These are phyloP conservation scores for Scedosporium dehoogii DNA, from an alignment of 2,329 filamentous ascomycete genomes.

Conservation along the genomic window DNA sequence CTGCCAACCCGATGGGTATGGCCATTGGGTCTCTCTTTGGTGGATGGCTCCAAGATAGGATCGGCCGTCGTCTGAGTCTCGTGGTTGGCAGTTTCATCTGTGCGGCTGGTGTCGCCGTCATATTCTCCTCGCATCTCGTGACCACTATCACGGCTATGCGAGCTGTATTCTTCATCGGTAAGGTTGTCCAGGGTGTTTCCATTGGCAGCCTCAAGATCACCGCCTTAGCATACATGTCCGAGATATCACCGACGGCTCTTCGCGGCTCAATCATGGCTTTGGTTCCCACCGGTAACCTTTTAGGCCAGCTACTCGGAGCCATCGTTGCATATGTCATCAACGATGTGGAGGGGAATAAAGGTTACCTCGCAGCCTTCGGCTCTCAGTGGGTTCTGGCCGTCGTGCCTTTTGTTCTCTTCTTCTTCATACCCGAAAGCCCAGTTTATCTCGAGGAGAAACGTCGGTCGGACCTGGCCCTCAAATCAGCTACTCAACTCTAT, in stretches of 20 bases:
- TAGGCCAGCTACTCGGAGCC: conserved; percentile 16
- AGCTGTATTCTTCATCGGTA: conserved; percentile 15
- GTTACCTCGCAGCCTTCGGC: neutral
- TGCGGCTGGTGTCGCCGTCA: conserved; percentile 13
- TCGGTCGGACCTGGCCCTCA: neutral
- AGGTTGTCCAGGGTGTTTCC: conserved; percentile 17
- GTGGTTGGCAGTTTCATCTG: conserved; percentile 16
- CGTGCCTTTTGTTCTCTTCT: neutral
- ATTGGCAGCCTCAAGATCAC: conserved; percentile 17
- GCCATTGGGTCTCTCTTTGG: conserved; percentile 16
- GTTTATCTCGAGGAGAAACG: neutral
- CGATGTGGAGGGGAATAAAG: neutral
- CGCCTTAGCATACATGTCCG: conserved; percentile 27
- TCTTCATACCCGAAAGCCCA: neutral
- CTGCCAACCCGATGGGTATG: conserved; percentile 14
- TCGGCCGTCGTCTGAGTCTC: conserved; percentile 17
- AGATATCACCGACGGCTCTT: conserved; percentile 17
- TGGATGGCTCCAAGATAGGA: conserved; percentile 18
- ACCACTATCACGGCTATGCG: conserved; percentile 10
- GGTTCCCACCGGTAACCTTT: conserved; percentile 16
- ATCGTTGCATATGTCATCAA: neutral
- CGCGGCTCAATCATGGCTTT: conserved; percentile 19
- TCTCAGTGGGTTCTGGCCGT: neutral
- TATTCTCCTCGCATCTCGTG: conserved; percentile 18
- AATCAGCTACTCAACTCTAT: neutral